These are phyloP conservation scores for Gamsiella multidivaricata DNA, from an alignment of 192 early-diverging fungal species.

Conservation along the genomic window DNA sequence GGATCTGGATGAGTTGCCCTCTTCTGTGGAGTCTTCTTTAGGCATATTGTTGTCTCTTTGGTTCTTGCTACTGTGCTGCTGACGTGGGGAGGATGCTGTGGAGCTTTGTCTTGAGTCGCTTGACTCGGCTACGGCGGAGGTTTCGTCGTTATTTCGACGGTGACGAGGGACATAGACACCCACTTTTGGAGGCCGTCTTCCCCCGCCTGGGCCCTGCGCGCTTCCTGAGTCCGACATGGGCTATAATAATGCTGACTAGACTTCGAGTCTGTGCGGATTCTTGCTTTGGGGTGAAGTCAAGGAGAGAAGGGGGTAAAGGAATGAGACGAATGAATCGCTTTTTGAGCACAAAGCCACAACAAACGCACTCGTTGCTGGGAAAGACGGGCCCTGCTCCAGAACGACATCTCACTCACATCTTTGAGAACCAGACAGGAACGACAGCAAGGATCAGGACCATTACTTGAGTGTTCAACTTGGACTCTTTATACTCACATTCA, in stretches of 20 bases:
- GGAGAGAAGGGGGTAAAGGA: not conserved
- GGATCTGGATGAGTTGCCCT: slow-evolving; percentile 4
- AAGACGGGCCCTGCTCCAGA: no score
- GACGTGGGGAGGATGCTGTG: not conserved
- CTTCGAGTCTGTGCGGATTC: not conserved
- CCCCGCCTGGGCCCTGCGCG: not conserved
- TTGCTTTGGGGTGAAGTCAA: not conserved
- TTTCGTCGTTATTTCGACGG: slow-evolving; percentile 24
- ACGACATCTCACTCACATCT: no score
- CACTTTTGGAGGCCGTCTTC: slow-evolving; percentile 23
- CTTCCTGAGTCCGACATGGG: slow-evolving; percentile 33
- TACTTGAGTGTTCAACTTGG: no score
- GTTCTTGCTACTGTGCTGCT: not conserved
- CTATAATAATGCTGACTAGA: no score
- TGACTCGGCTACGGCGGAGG: not conserved
- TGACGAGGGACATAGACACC: slow-evolving; percentile 49
- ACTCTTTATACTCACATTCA: no score
- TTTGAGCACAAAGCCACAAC: not conserved
- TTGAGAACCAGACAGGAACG: not conserved
- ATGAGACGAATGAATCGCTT: not conserved
- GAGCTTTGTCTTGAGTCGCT: slow-evolving; percentile 2
- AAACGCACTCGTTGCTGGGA: not conserved
- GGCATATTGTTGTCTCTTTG: slow-evolving; percentile 1
- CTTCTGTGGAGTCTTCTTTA: not conserved
- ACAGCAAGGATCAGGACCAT: no score